Evolutionary conservation across 345 rosid genomes (phyloP).

Genomic region (Acer saccharum): DNA sequence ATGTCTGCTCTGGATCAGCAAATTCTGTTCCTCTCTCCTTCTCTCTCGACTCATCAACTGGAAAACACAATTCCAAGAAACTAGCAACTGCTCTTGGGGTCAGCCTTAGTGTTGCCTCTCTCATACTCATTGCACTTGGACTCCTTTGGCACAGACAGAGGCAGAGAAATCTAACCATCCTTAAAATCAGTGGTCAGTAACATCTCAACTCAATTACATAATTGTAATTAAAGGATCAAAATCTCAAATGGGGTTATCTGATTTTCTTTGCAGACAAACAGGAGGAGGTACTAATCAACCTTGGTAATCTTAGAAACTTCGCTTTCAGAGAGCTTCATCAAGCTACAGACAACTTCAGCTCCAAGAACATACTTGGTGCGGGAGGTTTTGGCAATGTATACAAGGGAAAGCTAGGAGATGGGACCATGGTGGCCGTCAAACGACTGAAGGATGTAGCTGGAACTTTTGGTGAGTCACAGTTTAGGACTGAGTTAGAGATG

Average conservation of each 20-base stretch:
- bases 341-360: constrained; percentile 79
- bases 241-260: not conserved
- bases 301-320: constrained; percentile 86
- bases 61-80: constrained; percentile 58
- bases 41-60: constrained; percentile 55
- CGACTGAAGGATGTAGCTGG: constrained; percentile 80
- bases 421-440: constrained; percentile 79
- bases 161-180: constrained; percentile 40
- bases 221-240: not conserved
- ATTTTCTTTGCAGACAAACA: constrained; percentile 53
- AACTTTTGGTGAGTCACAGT: constrained; percentile 77
- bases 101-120: constrained; percentile 53
- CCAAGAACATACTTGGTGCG: constrained; percentile 79
- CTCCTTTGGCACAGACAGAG: constrained; percentile 60
- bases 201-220: not conserved
- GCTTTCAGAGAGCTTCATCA: constrained; percentile 81
- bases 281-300: constrained; percentile 62
- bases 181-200: constrained; percentile 57
- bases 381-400: constrained; percentile 98
- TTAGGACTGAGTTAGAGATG: constrained; percentile 92
- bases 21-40: constrained; percentile 51
- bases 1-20: constrained; percentile 67
- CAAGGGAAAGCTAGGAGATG: constrained; percentile 81
- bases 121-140: constrained; percentile 50
- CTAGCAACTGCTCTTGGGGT: constrained; percentile 73